Evolutionary conservation across 805 yeast species (phyloP).

Genomic region (Scheffersomyces ergatensis): DNA sequence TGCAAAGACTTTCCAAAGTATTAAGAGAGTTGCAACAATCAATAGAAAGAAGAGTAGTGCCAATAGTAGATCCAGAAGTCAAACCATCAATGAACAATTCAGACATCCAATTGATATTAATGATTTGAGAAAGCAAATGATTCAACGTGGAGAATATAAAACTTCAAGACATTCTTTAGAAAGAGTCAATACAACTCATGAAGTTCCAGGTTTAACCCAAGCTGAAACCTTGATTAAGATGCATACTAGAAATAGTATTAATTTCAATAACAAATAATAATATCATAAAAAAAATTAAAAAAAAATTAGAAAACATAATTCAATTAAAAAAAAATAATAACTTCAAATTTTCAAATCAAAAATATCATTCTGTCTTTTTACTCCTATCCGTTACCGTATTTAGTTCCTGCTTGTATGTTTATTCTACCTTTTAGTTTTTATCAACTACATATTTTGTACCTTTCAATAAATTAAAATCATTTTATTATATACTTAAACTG

Average conservation of each 20-base stretch:
- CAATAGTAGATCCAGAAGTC: conserved; percentile 8
- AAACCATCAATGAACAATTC: conserved; percentile 23
- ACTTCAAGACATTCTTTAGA: conserved; percentile 34
- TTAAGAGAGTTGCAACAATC: conserved; percentile 30
- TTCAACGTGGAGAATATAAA: conserved; percentile 33
- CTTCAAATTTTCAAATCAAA: too few relatives aligned
- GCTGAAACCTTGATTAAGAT: conserved; percentile 46
- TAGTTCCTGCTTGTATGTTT: too few relatives aligned
- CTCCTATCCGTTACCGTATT: too few relatives aligned
- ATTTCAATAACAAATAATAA: conserved; percentile 14
- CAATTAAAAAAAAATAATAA: too few relatives aligned
- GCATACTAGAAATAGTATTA: conserved; percentile 40
- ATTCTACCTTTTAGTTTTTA: too few relatives aligned
- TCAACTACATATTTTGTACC: too few relatives aligned
- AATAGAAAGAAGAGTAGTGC: conserved; percentile 15
- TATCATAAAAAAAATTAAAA: too few relatives aligned
- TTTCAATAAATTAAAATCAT: too few relatives aligned
- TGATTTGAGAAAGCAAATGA: conserved; percentile 37
- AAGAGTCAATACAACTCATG: conserved; percentile 44
- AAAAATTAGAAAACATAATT: too few relatives aligned
- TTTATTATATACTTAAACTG: too few relatives aligned
- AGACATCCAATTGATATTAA: conserved; percentile 31
- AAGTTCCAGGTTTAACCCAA: conserved; percentile 47
- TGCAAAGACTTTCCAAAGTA: conserved; percentile 29
- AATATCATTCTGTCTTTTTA: too few relatives aligned